Conservation (phyloP, 257 asterid species). For the Ajuga chamaepitys region DNA sequence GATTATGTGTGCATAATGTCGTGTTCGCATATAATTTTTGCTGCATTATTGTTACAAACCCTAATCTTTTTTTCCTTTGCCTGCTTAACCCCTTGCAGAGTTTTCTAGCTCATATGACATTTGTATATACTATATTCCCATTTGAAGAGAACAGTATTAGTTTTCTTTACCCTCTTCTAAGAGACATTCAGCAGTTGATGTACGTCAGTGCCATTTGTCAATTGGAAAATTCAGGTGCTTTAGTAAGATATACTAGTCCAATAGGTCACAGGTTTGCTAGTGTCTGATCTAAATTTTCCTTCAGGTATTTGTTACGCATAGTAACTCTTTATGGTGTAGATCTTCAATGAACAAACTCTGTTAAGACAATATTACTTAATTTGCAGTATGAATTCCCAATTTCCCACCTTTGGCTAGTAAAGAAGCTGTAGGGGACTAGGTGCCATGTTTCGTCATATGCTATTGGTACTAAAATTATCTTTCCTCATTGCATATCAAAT, state of each 20-base stretch:
- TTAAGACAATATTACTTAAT: neutral
- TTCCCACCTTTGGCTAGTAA: neutral
- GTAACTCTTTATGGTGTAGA: neutral
- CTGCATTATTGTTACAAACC: neutral
- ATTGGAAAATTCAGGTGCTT: neutral
- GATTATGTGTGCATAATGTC: neutral
- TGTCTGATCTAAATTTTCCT: neutral
- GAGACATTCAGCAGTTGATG: neutral
- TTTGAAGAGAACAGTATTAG: neutral
- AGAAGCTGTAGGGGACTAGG: conserved; percentile 6
- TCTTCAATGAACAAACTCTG: neutral
- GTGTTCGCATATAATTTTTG: neutral
- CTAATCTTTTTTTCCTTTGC: too few relatives aligned
- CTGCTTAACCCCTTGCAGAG: neutral
- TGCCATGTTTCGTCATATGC: neutral
- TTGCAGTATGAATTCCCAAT: neutral
- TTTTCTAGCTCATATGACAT: neutral
- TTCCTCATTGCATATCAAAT: neutral
- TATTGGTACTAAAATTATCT: neutral
- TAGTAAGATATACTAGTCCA: neutral
- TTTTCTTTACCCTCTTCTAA: neutral
- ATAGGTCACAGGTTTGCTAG: neutral
- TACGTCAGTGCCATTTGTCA: neutral
- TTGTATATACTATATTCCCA: neutral
- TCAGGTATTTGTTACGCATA: neutral